Percentiles rank a stretch among this genome's conserved stretches.
Evolutionary conservation across 1,139 yeast genomes (phyloP).

Genomic region (Diutina sp.): DNA sequence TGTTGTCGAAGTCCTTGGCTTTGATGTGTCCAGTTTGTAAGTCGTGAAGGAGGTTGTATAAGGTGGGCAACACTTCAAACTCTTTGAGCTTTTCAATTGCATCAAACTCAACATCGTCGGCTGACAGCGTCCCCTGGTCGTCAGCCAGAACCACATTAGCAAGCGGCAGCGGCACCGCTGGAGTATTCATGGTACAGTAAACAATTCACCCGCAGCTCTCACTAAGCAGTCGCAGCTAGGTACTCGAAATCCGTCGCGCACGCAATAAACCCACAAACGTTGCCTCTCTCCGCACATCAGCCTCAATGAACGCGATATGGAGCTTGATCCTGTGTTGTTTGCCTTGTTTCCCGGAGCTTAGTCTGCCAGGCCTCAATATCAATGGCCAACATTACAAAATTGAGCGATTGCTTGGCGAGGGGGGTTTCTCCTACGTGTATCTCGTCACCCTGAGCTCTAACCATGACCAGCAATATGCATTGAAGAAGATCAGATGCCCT

Average conservation of each 20-base stretch:
- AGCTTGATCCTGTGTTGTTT: slow-evolving; percentile 18
- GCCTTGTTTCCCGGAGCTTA: slow-evolving; percentile 27
- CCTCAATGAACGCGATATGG: slow-evolving; percentile 10
- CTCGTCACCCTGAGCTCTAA: slow-evolving; percentile 41
- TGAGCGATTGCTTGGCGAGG: slow-evolving; percentile 71
- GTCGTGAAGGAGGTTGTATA: slow-evolving; percentile 23
- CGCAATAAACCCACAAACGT: background rate
- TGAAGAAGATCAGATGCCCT: slow-evolving; percentile 81
- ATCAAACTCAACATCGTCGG: slow-evolving; percentile 5
- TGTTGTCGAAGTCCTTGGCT: slow-evolving; percentile 33
- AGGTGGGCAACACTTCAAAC: slow-evolving; percentile 26
- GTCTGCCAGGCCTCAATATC: slow-evolving; percentile 31
- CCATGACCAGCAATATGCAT: slow-evolving; percentile 46
- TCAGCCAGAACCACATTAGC: slow-evolving; percentile 5
- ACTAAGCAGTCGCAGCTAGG: background rate
- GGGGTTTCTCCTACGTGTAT: slow-evolving; percentile 85
- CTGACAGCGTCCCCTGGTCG: slow-evolving; percentile 4
- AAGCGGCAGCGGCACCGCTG: slow-evolving; percentile 1
- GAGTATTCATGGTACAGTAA: background rate
- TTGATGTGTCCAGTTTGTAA: slow-evolving; percentile 22
- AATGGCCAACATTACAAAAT: slow-evolving; percentile 42
- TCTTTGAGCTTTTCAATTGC: slow-evolving; percentile 16
- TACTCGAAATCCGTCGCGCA: background rate
- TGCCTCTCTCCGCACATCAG: background rate
- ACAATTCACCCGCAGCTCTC: background rate